Base-by-base conservation (phyloP, 2,329 filamentous ascomycete genomes). In the Ceratocystis diversiconidia region DNA sequence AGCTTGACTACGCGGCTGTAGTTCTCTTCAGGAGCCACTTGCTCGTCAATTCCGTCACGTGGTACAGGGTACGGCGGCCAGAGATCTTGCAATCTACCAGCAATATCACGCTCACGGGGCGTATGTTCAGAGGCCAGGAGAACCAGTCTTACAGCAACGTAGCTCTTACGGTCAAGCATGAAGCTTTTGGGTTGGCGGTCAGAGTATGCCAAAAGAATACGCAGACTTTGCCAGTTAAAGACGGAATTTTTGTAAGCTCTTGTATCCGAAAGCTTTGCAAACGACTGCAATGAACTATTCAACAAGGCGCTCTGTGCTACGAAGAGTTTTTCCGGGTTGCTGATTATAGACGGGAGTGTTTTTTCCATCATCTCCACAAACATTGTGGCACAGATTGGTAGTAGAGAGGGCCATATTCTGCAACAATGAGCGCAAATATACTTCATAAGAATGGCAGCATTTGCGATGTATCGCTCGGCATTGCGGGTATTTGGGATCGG, bases 31-130 rank as follows among this genome's bases (percentile, higher is more conserved):
- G 74, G 75, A 4, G 77, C 76, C 62, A 78, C 76, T 62, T 74
- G 76, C 69, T 84, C 83, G 70, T 87, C 84, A 68, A 82, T 79
- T 1, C 83, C 84, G 70, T 86, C 81, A 66, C 80, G 78, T 10
- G 80, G 76, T 46, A 77, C 75, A 65, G 82, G 74, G 72, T 84
- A 86, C 0, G 84, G 84, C 8, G 84, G 84, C 84, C 84, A 86
- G 1, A 77, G 78, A 62, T 78, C 76, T 1, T 76, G 74, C 65
- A 83, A 77, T 32, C 81, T 78, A 22, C 73, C 69, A 1, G 80
- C 77, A 41, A 78, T 79, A 43, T 76, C 77, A 15, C 72, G 74
- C 72, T 87, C 84, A 4, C 73, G 73, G 5, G 73, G 71, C 7
- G 79, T 80, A 70, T 84, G 86, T 55, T 77, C 76, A 65, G 81